Evolutionary conservation across 208 protist genomes (phyloP).

Genomic region (Acanthamoeba culbertsoni): DNA sequence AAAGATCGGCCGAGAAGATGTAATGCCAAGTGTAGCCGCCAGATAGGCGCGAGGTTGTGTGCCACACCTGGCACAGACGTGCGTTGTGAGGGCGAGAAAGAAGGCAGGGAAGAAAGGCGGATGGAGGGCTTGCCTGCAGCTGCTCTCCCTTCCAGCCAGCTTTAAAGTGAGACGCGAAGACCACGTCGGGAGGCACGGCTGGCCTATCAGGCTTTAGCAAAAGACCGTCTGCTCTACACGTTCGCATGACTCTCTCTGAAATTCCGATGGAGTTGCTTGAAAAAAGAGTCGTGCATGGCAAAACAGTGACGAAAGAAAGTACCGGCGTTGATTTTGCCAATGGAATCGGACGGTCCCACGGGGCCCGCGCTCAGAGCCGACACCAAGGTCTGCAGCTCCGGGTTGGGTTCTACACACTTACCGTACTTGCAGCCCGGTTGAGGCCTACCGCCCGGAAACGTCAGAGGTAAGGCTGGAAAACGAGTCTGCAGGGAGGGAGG

Average conservation of each 20-base stretch:
- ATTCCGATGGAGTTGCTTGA: background rate
- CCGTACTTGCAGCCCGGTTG: background rate
- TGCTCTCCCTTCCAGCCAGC: background rate
- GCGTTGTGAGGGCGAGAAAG: background rate
- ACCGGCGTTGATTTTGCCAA: slow-evolving; percentile 23
- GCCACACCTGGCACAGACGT: background rate
- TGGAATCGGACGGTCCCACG: slow-evolving; percentile 22
- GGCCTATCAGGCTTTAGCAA: slow-evolving; percentile 55
- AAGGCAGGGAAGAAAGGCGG: background rate
- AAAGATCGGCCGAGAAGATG: background rate
- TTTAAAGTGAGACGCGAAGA: background rate
- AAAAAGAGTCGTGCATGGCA: background rate
- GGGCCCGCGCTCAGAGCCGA: background rate
- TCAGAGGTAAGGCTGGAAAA: too few relatives aligned
- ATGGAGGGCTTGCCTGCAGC: background rate
- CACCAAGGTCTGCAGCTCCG: slow-evolving; percentile 13
- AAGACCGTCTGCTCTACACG: background rate
- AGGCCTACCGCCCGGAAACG: background rate
- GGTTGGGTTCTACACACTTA: slow-evolving; percentile 33
- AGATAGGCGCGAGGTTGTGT: background rate
- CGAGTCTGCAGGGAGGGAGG: too few relatives aligned
- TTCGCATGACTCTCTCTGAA: slow-evolving; percentile 33
- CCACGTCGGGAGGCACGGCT: background rate
- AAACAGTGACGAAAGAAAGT: background rate
- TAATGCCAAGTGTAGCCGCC: background rate